phyloP scores from a whole-genome alignment of 306 rosid genomes.

The Betula pendula region DNA sequence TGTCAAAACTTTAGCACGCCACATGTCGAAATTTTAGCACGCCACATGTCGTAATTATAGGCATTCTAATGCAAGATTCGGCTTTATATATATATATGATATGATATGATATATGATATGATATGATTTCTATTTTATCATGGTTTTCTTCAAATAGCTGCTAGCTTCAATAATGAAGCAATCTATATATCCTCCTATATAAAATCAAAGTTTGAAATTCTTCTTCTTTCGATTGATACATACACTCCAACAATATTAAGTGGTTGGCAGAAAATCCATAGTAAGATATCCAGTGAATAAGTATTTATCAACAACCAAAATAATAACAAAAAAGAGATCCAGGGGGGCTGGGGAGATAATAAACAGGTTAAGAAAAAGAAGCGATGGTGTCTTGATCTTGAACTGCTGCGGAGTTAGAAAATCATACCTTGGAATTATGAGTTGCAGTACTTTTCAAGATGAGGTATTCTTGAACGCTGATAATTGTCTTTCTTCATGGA shows the following conservation, averaged over 20 bases:
- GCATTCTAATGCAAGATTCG: no score
- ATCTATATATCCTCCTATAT: background rate
- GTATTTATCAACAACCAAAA: background rate
- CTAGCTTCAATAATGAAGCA: background rate
- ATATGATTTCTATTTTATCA: no score
- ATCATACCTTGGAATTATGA: conserved; percentile 29
- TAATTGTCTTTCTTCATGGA: conserved; percentile 4
- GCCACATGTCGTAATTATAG: no score
- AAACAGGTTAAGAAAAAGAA: background rate
- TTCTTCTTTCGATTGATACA: background rate
- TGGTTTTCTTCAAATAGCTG: no score
- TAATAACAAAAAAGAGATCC: background rate
- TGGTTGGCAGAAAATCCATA: background rate
- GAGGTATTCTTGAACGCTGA: conserved; percentile 19
- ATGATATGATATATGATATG: no score
- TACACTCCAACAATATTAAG: background rate
- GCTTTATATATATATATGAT: no score
- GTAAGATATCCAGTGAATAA: background rate
- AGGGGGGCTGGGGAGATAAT: background rate
- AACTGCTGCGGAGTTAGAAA: conserved; percentile 24
- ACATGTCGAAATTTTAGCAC: no score
- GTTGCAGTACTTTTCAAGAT: background rate
- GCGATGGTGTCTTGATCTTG: conserved; percentile 15
- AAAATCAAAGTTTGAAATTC: background rate
- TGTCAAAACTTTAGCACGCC: no score